Conservation (phyloP, 2,329 filamentous ascomycete genomes). For the Cercospora berteroae region DNA sequence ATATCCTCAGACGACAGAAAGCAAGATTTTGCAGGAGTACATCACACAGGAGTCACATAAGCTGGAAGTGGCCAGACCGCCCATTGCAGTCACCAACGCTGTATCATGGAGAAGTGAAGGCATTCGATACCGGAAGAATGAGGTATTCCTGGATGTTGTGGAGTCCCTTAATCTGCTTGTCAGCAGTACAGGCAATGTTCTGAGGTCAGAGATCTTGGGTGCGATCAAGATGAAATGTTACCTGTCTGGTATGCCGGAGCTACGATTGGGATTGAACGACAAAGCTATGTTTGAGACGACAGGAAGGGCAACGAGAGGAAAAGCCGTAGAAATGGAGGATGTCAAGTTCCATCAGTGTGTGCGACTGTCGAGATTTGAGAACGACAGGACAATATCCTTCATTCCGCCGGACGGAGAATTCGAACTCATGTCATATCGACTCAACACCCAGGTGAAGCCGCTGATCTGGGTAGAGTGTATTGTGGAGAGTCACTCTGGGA, state of each 20-base stretch:
- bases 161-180: conserved; percentile 96
- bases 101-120: conserved; percentile 98
- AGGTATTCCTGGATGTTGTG: conserved; percentile 96
- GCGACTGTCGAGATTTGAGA: conserved; percentile 91
- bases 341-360: conserved; percentile 99
- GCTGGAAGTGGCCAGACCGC: conserved; percentile 90
- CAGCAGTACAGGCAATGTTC: conserved; percentile 87
- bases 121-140: conserved; percentile 97
- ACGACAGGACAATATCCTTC: conserved; percentile 97
- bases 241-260: conserved; percentile 93
- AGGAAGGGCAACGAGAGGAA: conserved; percentile 86
- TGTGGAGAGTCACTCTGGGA: conserved; percentile 92
- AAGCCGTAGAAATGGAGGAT: conserved; percentile 99
- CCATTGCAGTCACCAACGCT: conserved; percentile 96
- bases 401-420: conserved; percentile 98
- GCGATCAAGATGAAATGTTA: conserved; percentile 99
- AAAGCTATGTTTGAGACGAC: conserved; percentile 99
- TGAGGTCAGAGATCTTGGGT: conserved; percentile 93
- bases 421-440: conserved; percentile 98
- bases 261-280: conserved; percentile 92
- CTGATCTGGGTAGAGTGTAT: conserved; percentile 98
- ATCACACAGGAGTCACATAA: conserved; percentile 99
- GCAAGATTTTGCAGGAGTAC: conserved; percentile 93
- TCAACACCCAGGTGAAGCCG: conserved; percentile 98
- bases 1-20: conserved; percentile 96